Evolutionary conservation across 768 basidiomycete species (phyloP), one percentile per base, ranked within the genome.

Genomic region (Flagelloscypha sp.): DNA sequence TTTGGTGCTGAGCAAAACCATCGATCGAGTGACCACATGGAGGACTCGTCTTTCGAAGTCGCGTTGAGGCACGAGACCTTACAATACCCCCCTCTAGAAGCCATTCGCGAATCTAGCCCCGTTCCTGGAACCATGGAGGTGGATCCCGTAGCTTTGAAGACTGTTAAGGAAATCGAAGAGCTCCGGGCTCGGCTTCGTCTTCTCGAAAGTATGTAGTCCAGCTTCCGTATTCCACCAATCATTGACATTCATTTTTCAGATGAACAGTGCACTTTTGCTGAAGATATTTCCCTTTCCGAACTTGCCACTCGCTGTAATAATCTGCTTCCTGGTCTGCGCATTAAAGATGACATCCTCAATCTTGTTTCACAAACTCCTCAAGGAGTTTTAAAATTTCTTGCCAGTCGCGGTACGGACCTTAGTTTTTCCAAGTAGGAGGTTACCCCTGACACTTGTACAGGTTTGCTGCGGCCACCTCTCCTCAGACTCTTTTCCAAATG

Each of bases 291-390:
- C n/a, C n/a, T n/a, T n/a, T n/a, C n/a, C n/a, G n/a, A n/a, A n/a
- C n/a, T n/a, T n/a, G n/a, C n/a, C n/a, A n/a, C n/a, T n/a, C n/a
- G n/a, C n/a, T n/a, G n/a, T n/a, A n/a, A 69, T 25, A 24, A 30
- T 22, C 41, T 66, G 33, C 50, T 75, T 31, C 72, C 72, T 25
- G 73, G 72, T 6, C 64, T 70, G 19, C 58, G 70, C 22, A 56
- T 74, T 13, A 58, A 59, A 37, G 62, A 66, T 35, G 61, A 66
- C 31, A 58, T 73, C 13, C 38, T 32, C 30, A 43, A 43, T 18
- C 39, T 65, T 17, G 36, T 49, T 2, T 24, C 50, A 16, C 34
- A 55, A 8, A 58, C 58, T 12, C 63, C 70, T 41, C 72, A 76
- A 48, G 44, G 45, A 18, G 61, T 76, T 19, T 59, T 63, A 11